These are phyloP conservation scores for Clausena lansium DNA, from an alignment of 345 rosid genomes.

Conservation along the genomic window DNA sequence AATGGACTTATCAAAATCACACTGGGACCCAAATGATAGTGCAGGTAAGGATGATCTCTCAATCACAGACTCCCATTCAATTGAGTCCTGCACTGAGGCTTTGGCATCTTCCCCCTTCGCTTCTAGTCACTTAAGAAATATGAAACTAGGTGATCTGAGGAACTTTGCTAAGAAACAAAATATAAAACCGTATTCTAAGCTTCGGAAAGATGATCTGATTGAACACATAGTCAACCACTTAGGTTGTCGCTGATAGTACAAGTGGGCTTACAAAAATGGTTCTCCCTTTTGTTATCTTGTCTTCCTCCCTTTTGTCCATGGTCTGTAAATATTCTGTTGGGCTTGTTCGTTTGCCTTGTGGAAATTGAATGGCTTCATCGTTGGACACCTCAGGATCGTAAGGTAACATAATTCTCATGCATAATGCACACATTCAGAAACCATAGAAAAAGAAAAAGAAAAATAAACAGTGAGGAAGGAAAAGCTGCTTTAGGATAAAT, in stretches of 20 bases:
- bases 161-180: constrained; percentile 51
- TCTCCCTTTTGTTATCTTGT: not conserved
- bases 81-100: constrained; percentile 23
- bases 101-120: constrained; percentile 8
- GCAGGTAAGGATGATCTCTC: constrained; percentile 20
- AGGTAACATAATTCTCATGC: not conserved
- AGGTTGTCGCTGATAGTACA: constrained; percentile 19
- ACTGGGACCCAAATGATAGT: constrained; percentile 9
- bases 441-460: not conserved
- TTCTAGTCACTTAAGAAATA: constrained; percentile 30
- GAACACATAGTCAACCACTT: constrained; percentile 30
- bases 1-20: constrained; percentile 23
- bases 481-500: not conserved
- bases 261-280: constrained; percentile 25
- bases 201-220: constrained; percentile 45
- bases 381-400: not conserved
- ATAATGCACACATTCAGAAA: not conserved
- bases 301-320: not conserved
- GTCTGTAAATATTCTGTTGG: constrained; percentile 2
- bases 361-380: constrained; percentile 8
- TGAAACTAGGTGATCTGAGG: constrained; percentile 49
- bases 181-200: constrained; percentile 41
- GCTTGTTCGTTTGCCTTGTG: not conserved
- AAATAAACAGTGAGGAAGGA: not conserved
- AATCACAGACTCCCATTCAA: constrained; percentile 7